Evolutionary conservation across 345 rosid species (phyloP), one percentile per base, ranked within the genome.

Genomic region (Passiflora organensis): DNA sequence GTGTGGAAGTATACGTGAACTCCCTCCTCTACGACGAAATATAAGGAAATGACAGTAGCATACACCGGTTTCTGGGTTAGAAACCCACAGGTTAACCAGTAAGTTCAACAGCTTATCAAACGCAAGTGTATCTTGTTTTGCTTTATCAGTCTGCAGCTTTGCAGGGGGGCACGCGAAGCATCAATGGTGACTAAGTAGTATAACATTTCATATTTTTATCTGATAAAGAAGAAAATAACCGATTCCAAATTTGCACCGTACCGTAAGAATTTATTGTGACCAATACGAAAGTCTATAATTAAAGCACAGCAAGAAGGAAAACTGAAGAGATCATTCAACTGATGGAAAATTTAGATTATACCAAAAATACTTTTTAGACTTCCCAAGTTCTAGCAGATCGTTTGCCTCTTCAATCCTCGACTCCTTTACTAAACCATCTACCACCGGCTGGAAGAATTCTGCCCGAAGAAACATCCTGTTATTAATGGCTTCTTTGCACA

Each of bases 401-500:
- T 58, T 69, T 6, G 87, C 94, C 52, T 83, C 82, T 58, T 78
- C 76, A 28, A 47, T 38, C 78, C 50, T 83, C 6, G 76, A 74
- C 61, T 58, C 74, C 54, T 73, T 58, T 42, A 76, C 69, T 76
- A 83, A 68, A 39, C 48, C 50, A 56, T 78, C 81, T 5, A 86
- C 76, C 55, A 79, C 86, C 1, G 43, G 72, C 74, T 80, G 85
- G 62, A 75, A 59, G 50, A 76, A 8, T 32, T 62, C 61, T 32
- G 50, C 71, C 45, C 67, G 68, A 37, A 82, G 65, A 34, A 60
- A 52, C 34, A 57, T 48, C 50, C 67, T 53, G 42, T 53, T 32
- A 10, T 19, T 10, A 18, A 83, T 62, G 18, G 73, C 70, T 20
- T 74, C 76, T 58, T 68, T 57, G 14, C 81, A 83, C 32, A 82